A percentile compares a stretch with the other conserved stretches of the same genome.
Evolutionary conservation across 2,329 filamentous ascomycete genomes (phyloP).

Genomic region (Colletotrichum filicis): DNA sequence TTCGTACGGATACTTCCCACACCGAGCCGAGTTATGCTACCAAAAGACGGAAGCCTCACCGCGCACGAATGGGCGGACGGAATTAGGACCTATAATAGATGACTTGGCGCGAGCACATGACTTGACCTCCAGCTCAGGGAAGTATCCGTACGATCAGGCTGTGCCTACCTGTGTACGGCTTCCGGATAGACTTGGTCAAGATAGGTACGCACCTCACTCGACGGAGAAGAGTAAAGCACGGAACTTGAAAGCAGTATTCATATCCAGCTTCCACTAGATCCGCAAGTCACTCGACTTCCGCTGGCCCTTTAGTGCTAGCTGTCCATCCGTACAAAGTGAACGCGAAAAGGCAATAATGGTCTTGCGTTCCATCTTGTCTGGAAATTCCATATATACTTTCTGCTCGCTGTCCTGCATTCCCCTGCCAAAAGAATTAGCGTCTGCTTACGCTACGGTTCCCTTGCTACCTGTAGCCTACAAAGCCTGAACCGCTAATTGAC

Average conservation of each 20-base stretch:
- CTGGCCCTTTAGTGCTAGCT: not conserved
- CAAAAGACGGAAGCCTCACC: not conserved
- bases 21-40: not conserved
- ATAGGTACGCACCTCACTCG: no score
- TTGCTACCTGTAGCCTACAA: no score
- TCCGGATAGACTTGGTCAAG: not conserved
- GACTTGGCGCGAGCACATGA: not conserved
- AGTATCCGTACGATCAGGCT: not conserved
- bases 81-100: not conserved
- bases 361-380: constrained; percentile 26
- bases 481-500: not conserved
- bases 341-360: not conserved
- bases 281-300: constrained; percentile 11
- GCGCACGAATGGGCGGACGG: not conserved
- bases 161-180: no score
- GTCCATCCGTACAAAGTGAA: not conserved
- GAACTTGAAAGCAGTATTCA: constrained; percentile 9
- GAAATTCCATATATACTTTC: not conserved
- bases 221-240: not conserved
- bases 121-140: not conserved
- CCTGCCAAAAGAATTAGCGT: not conserved
- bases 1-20: not conserved
- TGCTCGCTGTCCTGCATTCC: not conserved
- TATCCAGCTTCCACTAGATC: not conserved
- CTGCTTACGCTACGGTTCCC: not conserved